Conservation (phyloP, 2,329 filamentous ascomycete genomes). For the Rhytidhysteron rufulum region DNA sequence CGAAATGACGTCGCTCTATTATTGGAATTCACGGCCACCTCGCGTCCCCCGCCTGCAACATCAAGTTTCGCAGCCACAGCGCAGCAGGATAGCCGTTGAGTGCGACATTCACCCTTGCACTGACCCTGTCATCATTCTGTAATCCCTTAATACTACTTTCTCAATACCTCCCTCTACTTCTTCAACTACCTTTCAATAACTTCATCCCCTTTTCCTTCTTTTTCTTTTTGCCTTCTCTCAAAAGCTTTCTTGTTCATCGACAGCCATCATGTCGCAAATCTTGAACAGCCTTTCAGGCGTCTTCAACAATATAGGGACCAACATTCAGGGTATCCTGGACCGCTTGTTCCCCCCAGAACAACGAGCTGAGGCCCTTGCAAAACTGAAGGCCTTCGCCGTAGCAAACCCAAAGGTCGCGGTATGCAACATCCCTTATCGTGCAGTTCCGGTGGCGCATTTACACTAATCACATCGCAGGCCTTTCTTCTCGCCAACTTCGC, state of each 20-base stretch:
- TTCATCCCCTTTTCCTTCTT: neutral
- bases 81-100: too few relatives aligned
- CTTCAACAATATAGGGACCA: conserved; percentile 11
- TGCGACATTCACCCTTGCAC: too few relatives aligned
- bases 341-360: conserved; percentile 57
- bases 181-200: neutral
- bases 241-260: conserved; percentile 2
- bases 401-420: conserved; percentile 68
- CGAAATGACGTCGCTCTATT: too few relatives aligned
- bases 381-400: conserved; percentile 54
- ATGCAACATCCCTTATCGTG: too few relatives aligned
- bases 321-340: conserved; percentile 42
- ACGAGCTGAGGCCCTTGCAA: conserved; percentile 55
- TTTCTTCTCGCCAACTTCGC: conserved; percentile 64
- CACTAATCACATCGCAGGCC: conserved; percentile 46
- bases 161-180: neutral
- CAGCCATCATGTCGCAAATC: conserved; percentile 21
- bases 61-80: too few relatives aligned
- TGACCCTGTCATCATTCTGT: too few relatives aligned
- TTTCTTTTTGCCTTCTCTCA: neutral
- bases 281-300: conserved; percentile 19
- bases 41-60: too few relatives aligned
- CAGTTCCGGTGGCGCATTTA: too few relatives aligned
- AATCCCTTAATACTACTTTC: neutral
- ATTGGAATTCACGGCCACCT: too few relatives aligned